These are phyloP conservation scores for Lodderomyces margitis DNA, from an alignment of 1,139 yeast species.

Conservation along the genomic window DNA sequence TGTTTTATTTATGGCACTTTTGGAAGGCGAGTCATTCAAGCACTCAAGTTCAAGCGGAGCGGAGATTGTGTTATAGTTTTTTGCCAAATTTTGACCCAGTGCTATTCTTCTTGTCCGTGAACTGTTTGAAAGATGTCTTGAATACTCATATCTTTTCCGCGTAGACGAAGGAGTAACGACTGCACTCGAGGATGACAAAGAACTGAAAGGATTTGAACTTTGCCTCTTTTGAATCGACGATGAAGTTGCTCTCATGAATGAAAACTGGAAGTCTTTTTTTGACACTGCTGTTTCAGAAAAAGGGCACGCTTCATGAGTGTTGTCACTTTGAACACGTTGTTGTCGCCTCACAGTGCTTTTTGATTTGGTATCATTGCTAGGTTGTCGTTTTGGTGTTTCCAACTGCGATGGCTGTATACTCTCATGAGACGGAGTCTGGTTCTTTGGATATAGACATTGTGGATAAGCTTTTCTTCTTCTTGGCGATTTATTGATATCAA, in stretches of 20 bases:
- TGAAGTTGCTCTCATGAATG: slow-evolving; percentile 40
- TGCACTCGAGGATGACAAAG: slow-evolving; percentile 9
- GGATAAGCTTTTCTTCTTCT: slow-evolving; percentile 24
- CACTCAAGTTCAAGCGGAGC: not conserved
- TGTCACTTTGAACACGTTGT: not conserved
- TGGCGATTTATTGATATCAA: slow-evolving; percentile 23
- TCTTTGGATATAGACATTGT: slow-evolving; percentile 20
- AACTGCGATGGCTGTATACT: not conserved
- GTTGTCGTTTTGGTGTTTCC: slow-evolving; percentile 10
- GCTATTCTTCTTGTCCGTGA: slow-evolving; percentile 18
- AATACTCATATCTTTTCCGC: slow-evolving; percentile 19
- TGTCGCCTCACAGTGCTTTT: slow-evolving; percentile 9
- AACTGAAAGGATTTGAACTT: slow-evolving; percentile 6
- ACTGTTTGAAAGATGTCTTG: slow-evolving; percentile 19
- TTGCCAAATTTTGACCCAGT: slow-evolving; percentile 9
- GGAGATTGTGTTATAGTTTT: not conserved
- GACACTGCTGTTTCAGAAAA: slow-evolving; percentile 12
- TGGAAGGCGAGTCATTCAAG: not conserved
- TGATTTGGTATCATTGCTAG: slow-evolving; percentile 5
- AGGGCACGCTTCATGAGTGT: not conserved
- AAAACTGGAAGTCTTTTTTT: slow-evolving; percentile 22
- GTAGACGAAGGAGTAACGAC: slow-evolving; percentile 8
- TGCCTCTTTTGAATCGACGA: slow-evolving; percentile 32
- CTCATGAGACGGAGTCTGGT: not conserved
- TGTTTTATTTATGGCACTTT: not conserved